Percentiles rank a stretch among this genome's conserved stretches.
Evolutionary conservation across 768 basidiomycete species (phyloP).

Genomic region (Chalciporus piperatus): DNA sequence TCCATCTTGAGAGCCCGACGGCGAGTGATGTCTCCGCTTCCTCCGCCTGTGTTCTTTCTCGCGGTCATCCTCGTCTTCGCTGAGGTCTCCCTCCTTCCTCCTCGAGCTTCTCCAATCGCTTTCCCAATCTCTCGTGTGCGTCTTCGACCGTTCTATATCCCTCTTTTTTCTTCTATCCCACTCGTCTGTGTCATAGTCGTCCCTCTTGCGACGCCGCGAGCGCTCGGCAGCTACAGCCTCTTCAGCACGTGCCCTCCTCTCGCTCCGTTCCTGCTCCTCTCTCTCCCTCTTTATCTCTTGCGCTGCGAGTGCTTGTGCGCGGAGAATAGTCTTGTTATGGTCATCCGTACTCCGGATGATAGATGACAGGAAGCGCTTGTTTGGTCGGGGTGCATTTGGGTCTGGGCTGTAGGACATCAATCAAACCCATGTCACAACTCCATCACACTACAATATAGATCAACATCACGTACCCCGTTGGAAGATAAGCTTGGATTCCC

Average conservation of each 20-base stretch:
- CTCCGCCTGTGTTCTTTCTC: conserved; percentile 19
- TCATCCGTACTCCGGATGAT: conserved; percentile 95
- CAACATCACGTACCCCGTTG: conserved; percentile 43
- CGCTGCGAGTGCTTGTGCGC: conserved; percentile 68
- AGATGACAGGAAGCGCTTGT: conserved; percentile 77
- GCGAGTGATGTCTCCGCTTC: conserved; percentile 27
- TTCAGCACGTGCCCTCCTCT: conserved; percentile 64
- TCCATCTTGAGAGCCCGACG: conserved; percentile 27
- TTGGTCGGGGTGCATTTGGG: conserved; percentile 71
- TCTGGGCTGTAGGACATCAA: conserved; percentile 46
- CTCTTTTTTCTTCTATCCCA: conserved; percentile 38
- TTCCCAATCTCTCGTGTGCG: conserved; percentile 42
- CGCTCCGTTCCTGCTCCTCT: conserved; percentile 61
- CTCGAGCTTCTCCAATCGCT: conserved; percentile 47
- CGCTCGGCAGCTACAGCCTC: conserved; percentile 74
- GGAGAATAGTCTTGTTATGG: conserved; percentile 84
- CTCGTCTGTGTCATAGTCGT: conserved; percentile 25
- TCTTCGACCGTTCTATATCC: conserved; percentile 41
- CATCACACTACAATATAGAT: background rate
- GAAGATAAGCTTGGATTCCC: conserved; percentile 78
- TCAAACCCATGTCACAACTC: background rate
- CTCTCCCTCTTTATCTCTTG: conserved; percentile 68
- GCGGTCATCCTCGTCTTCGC: conserved; percentile 31
- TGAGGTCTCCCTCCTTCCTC: conserved; percentile 45
- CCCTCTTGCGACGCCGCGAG: conserved; percentile 38